phyloP scores from a whole-genome alignment of 352 stramenopile genomes.

The Peronospora destructor region DNA sequence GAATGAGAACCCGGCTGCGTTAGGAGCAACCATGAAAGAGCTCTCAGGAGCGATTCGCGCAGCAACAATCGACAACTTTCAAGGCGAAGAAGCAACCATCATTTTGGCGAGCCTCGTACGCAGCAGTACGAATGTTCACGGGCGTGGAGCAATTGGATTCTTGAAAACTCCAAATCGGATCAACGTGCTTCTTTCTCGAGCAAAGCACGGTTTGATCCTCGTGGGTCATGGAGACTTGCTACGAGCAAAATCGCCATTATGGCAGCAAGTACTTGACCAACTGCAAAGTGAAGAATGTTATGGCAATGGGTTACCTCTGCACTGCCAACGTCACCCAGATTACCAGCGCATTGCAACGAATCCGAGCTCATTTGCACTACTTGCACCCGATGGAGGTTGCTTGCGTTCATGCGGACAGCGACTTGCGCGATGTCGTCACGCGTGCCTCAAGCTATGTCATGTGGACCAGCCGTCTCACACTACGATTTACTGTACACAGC shows the following conservation, averaged over 20 bases:
- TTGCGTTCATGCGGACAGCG: constrained; percentile 40
- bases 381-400: constrained; percentile 72
- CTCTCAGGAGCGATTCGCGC: constrained; percentile 32
- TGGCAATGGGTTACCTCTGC: constrained; percentile 32
- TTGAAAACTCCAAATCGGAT: constrained; percentile 62
- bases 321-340: constrained; percentile 36
- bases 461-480: constrained; percentile 40
- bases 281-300: constrained; percentile 39
- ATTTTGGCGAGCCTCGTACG: constrained; percentile 67
- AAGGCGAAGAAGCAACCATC: constrained; percentile 69
- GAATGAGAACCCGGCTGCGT: constrained; percentile 1
- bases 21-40: constrained; percentile 28
- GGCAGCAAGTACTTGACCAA: constrained; percentile 48
- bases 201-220: constrained; percentile 48
- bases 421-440: constrained; percentile 39
- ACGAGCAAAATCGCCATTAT: constrained; percentile 35
- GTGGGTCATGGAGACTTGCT: constrained; percentile 45
- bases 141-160: constrained; percentile 56
- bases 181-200: constrained; percentile 60
- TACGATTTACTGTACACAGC: constrained; percentile 43
- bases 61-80: constrained; percentile 64
- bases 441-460: constrained; percentile 58
- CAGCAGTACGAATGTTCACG: constrained; percentile 32
- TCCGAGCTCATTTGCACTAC: constrained; percentile 33
- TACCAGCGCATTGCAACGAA: constrained; percentile 18